Base-by-base conservation (phyloP, 2,329 filamentous ascomycete species). In the Xylariaceae sp. region DNA sequence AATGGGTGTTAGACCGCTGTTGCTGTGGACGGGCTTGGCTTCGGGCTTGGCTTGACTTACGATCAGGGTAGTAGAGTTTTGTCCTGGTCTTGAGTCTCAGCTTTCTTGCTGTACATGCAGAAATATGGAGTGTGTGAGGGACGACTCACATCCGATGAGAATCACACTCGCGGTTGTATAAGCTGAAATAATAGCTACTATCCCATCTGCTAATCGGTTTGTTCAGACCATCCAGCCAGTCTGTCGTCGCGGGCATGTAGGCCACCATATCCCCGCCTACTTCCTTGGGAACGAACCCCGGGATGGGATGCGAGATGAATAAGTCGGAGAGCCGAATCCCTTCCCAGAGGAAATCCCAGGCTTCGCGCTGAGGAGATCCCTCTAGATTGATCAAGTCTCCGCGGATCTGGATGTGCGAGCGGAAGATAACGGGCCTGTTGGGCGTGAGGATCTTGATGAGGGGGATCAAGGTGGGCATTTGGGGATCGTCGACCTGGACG, bases 221-320 rank as follows among this genome's bases (percentile, higher is more conserved):
- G 74, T 91, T 94, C 61, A 92, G 71, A 6, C 89, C 89, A 67
- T 94, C 89, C 3, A 55, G 53, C 53, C 88, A 94, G 69, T 94
- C 89, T 0, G 88, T 92, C 0, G 88, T 88, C 8, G 89, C 89
- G 2, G 88, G 88, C 67, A 92, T 75, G 67, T 91, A 91, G 1
- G 81, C 84, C 0, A 92, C 84, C 61, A 81, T 87, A 51, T 85
- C 75, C 1, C 70, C 71, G 1, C 84, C 81, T 4, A 94, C 86
- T 54, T 76, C 84, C 32, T 76, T 72, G 2, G 89, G 89, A 7
- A 94, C 87, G 62, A 92, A 94, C 29, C 79, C 76, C 42, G 81
- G 82, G 51, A 94, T 87, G 0, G 89, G 89, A 62, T 94, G 89
- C 63, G 86, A 89, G 70, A 94, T 86, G 71, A 91, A 94, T 67